phyloP scores from a whole-genome alignment of 164 flowering plant genomes.

The Litsea cubeba region DNA sequence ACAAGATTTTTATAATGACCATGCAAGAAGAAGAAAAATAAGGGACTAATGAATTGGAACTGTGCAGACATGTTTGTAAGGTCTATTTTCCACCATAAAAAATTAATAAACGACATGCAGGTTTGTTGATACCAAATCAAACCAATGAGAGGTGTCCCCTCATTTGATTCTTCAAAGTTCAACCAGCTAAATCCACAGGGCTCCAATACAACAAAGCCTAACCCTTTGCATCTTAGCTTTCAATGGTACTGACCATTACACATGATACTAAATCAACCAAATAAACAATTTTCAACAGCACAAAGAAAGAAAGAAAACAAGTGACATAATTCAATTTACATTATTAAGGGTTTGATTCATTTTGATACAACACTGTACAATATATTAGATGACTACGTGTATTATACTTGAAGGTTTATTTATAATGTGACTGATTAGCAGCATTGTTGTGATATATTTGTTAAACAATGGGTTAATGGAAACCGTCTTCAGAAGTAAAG shows the following conservation, averaged over 20 bases:
- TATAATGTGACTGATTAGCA: neutral
- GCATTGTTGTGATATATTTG: neutral
- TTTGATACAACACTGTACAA: neutral
- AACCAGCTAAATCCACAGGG: conserved; percentile 1
- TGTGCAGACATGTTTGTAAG: conserved; percentile 3
- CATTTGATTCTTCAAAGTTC: neutral
- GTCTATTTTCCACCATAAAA: neutral
- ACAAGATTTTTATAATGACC: neutral
- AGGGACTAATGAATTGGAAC: neutral
- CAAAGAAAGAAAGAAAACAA: neutral
- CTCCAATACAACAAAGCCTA: neutral
- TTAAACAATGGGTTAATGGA: no score
- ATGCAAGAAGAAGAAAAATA: neutral
- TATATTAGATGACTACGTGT: neutral
- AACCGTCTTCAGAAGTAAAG: neutral
- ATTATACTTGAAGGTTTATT: no score
- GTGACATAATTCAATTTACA: neutral
- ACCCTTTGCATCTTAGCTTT: neutral
- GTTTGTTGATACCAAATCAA: conserved; percentile 5
- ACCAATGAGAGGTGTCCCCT: conserved; percentile 5
- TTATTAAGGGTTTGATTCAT: neutral
- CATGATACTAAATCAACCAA: no score
- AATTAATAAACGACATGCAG: conserved; percentile 6
- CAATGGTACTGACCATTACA: neutral
- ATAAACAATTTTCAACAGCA: neutral